These are phyloP conservation scores for Globisporangium apiculatum DNA, from an alignment of 352 stramenopile genomes.

Conservation along the genomic window DNA sequence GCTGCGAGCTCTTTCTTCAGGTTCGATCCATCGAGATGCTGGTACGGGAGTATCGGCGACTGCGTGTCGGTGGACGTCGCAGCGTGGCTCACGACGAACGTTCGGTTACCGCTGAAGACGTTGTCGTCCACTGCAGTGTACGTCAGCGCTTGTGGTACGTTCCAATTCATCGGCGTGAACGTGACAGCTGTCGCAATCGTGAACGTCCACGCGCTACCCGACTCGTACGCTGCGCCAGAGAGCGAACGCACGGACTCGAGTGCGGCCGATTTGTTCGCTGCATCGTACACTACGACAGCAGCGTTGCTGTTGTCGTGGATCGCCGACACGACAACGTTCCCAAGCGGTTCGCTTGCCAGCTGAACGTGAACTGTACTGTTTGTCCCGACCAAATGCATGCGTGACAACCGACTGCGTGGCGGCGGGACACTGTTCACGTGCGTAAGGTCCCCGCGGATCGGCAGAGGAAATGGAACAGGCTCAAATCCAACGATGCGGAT, in stretches of 20 bases:
- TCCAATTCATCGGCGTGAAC: constrained; percentile 59
- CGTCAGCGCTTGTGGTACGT: constrained; percentile 36
- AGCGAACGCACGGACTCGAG: constrained; percentile 15
- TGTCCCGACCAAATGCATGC: constrained; percentile 46
- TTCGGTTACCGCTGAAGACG: constrained; percentile 41
- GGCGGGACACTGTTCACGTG: constrained; percentile 25
- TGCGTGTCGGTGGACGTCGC: constrained; percentile 22
- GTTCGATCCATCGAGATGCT: constrained; percentile 17
- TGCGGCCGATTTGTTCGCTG: constrained; percentile 20
- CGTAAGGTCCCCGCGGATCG: constrained; percentile 33
- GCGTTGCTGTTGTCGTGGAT: constrained; percentile 18
- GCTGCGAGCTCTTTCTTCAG: constrained; percentile 18
- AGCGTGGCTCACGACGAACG: constrained; percentile 26
- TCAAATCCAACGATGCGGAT: constrained; percentile 29
- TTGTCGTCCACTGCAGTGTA: constrained; percentile 63
- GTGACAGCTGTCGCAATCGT: constrained; percentile 31
- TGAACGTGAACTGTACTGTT: constrained; percentile 23
- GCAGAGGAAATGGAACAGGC: constrained; percentile 37
- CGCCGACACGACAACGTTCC: constrained; percentile 33
- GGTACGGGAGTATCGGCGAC: constrained; percentile 17
- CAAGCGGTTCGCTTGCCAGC: constrained; percentile 51
- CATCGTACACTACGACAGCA: constrained; percentile 31
- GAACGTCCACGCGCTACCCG: constrained; percentile 21
- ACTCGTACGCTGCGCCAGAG: constrained; percentile 36
- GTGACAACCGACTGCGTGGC: constrained; percentile 29